A percentile compares a stretch with the other conserved stretches of the same genome.
Conservation (phyloP, 2,329 filamentous ascomycete species). For the Seiridium unicorne region DNA sequence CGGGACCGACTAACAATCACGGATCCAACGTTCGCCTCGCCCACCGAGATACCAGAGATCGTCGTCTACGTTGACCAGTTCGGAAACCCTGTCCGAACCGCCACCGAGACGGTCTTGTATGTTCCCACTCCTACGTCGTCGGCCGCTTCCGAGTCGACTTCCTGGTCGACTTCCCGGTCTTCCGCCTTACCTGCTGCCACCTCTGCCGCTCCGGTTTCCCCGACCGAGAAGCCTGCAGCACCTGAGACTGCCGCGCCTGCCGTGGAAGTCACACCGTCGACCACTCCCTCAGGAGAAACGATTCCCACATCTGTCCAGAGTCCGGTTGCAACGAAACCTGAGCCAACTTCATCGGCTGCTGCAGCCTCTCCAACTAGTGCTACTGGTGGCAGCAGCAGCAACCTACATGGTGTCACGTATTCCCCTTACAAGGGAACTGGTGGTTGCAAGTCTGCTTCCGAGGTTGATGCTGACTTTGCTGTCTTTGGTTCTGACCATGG, state of each 20-base stretch:
- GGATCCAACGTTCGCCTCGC: slow-evolving; percentile 32
- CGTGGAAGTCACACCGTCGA: no score
- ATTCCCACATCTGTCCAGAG: slow-evolving; percentile 1
- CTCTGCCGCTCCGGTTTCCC: background rate
- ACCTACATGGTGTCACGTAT: slow-evolving; percentile 44
- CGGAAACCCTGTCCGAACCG: slow-evolving; percentile 48
- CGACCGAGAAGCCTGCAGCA: background rate
- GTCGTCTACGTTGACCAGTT: slow-evolving; percentile 61
- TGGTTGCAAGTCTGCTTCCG: slow-evolving; percentile 63
- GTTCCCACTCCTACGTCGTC: slow-evolving; percentile 17
- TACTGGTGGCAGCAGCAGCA: slow-evolving; percentile 4
- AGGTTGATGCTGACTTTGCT: slow-evolving; percentile 65
- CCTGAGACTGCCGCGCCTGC: background rate
- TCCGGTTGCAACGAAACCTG: background rate
- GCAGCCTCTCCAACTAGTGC: slow-evolving; percentile 2
- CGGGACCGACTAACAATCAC: slow-evolving; percentile 31
- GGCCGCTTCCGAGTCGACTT: slow-evolving; percentile 13
- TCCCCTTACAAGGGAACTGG: slow-evolving; percentile 49
- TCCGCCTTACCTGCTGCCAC: slow-evolving; percentile 9
- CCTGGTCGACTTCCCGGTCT: slow-evolving; percentile 16
- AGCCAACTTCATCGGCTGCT: background rate
- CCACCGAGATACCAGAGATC: slow-evolving; percentile 43
- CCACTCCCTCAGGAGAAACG: no score
- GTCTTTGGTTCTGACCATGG: slow-evolving; percentile 52
- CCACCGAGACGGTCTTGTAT: slow-evolving; percentile 33